phyloP scores from a whole-genome alignment of 1,139 yeast species.

The Taphrina communis region DNA sequence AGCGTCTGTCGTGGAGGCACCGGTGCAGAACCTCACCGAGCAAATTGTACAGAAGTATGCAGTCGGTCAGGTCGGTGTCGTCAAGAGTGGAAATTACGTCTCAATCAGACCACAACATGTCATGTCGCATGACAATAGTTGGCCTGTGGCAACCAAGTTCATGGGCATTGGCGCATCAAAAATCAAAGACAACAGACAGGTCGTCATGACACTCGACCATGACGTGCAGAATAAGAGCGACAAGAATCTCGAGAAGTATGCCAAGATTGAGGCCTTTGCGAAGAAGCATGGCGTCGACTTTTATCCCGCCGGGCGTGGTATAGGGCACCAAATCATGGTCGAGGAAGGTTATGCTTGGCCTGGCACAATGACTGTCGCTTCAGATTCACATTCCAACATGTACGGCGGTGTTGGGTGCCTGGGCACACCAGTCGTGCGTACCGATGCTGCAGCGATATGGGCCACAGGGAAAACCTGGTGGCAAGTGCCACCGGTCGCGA shows the following conservation, averaged over 20 bases:
- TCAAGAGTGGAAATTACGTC: slow-evolving; percentile 90
- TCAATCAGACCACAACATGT: slow-evolving; percentile 94
- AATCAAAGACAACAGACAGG: slow-evolving; percentile 83
- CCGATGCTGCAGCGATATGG: slow-evolving; percentile 99
- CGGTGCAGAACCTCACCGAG: slow-evolving; percentile 65
- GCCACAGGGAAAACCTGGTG: slow-evolving; percentile 99
- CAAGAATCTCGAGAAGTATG: slow-evolving; percentile 83
- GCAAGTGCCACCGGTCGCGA: slow-evolving; percentile 99
- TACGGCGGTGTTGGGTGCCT: slow-evolving; percentile 96
- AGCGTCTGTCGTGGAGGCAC: slow-evolving; percentile 30
- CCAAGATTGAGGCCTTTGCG: slow-evolving; percentile 87
- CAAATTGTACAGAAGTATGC: slow-evolving; percentile 94
- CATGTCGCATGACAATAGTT: slow-evolving; percentile 98
- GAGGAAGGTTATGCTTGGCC: slow-evolving; percentile 99
- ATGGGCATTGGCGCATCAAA: slow-evolving; percentile 90
- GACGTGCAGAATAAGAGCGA: slow-evolving; percentile 94
- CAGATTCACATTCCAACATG: slow-evolving; percentile 96
- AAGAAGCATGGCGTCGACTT: slow-evolving; percentile 91
- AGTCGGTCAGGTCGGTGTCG: slow-evolving; percentile 72
- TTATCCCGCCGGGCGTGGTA: slow-evolving; percentile 98
- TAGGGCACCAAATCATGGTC: slow-evolving; percentile 98
- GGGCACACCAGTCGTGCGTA: slow-evolving; percentile 97
- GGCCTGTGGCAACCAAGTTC: slow-evolving; percentile 98
- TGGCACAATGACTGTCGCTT: slow-evolving; percentile 87
- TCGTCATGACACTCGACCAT: slow-evolving; percentile 94